A percentile compares a stretch with the other conserved stretches of the same genome.
Evolutionary conservation across 768 basidiomycete genomes (phyloP).

Genomic region (Bullera alba): DNA sequence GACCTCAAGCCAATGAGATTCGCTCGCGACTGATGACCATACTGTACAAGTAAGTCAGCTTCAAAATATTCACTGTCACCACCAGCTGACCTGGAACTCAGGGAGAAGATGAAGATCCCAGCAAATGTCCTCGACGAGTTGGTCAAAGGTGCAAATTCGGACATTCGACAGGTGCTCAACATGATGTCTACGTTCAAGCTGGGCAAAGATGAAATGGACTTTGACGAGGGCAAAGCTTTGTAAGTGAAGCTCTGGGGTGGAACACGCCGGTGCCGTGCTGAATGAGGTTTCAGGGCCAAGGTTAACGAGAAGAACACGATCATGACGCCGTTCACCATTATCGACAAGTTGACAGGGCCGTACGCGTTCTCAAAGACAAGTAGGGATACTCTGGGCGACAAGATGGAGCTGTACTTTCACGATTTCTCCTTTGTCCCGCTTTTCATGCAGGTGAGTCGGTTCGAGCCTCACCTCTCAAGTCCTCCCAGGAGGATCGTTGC

Average conservation of each 20-base stretch:
- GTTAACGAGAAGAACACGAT: constrained; percentile 89
- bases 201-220: constrained; percentile 68
- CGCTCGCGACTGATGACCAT: constrained; percentile 85
- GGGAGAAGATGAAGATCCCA: constrained; percentile 89
- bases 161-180: constrained; percentile 89
- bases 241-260: constrained; percentile 49
- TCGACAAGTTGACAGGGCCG: constrained; percentile 81
- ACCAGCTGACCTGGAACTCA: constrained; percentile 44
- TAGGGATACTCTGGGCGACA: constrained; percentile 74
- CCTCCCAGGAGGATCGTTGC: not conserved
- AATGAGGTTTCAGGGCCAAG: constrained; percentile 54
- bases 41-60: constrained; percentile 67
- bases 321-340: constrained; percentile 85
- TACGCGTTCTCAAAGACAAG: constrained; percentile 79
- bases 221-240: constrained; percentile 87
- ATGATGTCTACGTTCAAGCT: constrained; percentile 97
- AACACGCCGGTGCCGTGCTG: not conserved
- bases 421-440: constrained; percentile 90
- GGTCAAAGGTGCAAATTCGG: constrained; percentile 78
- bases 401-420: constrained; percentile 94
- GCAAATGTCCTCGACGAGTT: constrained; percentile 89
- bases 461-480: too few species aligned
- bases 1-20: constrained; percentile 68
- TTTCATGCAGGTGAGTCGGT: constrained; percentile 73
- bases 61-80: not conserved